Evolutionary conservation across 805 yeast species (phyloP), one percentile per base, ranked within the genome.

Genomic region (Candida insectalens): DNA sequence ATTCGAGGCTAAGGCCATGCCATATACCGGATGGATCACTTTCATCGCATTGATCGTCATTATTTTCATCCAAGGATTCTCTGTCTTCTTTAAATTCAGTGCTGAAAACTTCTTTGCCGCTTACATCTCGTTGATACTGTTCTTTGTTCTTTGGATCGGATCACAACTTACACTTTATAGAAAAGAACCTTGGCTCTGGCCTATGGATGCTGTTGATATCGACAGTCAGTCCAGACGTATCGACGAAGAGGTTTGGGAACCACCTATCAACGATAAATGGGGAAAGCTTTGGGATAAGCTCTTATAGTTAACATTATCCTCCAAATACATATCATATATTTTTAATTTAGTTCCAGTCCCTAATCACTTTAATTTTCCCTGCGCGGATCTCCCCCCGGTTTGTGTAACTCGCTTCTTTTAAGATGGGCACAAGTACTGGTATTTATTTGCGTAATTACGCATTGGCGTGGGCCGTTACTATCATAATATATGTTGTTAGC

Each of bases 61-160:
- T 49, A 69, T 71, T 18, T 63, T 82, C 38, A 63, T 83, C 41
- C 87, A 83, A 56, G 94, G 94, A 19, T 83, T 67, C 53, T 55
- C 66, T 2, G 71, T 73, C 2, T 83, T 83, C 57, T 71, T 72
- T 35, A 55, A 55, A 9, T 59, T 78, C 47, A 59, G 59, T 37
- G 81, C 71, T 4, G 52, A 70, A 5, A 55, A 59, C 26, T 83
- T 83, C 62, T 71, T 81, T 51, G 73, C 83, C 17, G 72, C 82
- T 18, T 83, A 83, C 49, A 62, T 83, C 36, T 81, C 89, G 10
- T 62, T 79, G 17, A 66, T 80, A 36, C 55, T 78, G 32, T 78
- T 77, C 52, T 60, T 67, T 29, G 69, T 60, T 7, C 45, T 69
- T 6, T 83, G 75, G 76, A 36, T 67, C 2, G 63, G 63, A 10